These are phyloP conservation scores for Casuarina cunninghamiana DNA, from an alignment of 306 rosid genomes.

Conservation along the genomic window DNA sequence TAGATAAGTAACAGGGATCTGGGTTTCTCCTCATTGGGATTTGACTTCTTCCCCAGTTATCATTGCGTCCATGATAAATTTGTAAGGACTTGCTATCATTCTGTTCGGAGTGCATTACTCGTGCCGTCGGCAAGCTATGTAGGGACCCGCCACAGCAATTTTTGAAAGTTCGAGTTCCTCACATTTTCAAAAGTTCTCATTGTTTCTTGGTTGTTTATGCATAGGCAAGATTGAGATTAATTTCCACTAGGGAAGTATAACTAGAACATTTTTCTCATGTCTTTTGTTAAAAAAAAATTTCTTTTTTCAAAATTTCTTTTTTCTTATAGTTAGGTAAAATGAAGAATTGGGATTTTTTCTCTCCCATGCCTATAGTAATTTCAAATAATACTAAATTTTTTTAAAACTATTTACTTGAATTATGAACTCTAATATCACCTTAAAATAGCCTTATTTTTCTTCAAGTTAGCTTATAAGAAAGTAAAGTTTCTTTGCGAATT, in stretches of 20 bases:
- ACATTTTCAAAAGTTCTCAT: background rate
- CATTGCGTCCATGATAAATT: conserved; percentile 60
- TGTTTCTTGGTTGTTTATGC: background rate
- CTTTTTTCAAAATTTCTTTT: no score
- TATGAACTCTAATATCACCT: no score
- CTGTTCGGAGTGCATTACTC: conserved; percentile 36
- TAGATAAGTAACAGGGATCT: conserved; percentile 44
- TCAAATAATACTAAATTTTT: no score
- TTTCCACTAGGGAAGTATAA: background rate
- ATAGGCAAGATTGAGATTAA: background rate
- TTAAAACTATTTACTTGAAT: no score
- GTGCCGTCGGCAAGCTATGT: conserved; percentile 43
- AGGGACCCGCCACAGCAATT: conserved; percentile 22
- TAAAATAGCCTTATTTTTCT: no score
- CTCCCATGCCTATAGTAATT: no score
- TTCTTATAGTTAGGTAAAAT: no score
- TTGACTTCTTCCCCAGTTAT: conserved; percentile 62
- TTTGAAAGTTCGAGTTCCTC: conserved; percentile 7
- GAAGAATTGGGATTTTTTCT: no score
- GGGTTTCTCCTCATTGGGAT: conserved; percentile 44
- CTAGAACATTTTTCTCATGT: no score
- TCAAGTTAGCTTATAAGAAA: no score
- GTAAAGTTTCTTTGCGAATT: no score
- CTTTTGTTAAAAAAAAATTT: no score
- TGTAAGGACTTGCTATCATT: conserved; percentile 36